Percentiles rank a stretch among this genome's conserved stretches.
Conservation (phyloP, 2,329 filamentous ascomycete genomes). For the Colletotrichum sp. region DNA sequence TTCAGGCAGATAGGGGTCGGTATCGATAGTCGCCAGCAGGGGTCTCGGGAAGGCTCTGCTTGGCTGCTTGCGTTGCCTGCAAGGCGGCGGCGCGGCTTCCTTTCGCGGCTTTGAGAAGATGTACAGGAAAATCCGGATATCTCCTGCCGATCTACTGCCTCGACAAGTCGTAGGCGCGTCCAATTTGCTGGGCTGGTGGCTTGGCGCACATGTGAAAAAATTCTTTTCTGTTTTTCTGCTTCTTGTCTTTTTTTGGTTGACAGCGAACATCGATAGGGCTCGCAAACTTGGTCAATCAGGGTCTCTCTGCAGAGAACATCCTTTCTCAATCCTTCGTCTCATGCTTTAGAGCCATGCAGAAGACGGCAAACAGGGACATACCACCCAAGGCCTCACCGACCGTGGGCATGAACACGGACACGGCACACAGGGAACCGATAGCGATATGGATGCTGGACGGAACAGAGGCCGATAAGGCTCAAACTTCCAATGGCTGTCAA, state of each 20-base stretch:
- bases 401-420: background rate
- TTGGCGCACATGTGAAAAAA: constrained; percentile 20
- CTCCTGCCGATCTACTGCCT: constrained; percentile 13
- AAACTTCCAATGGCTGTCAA: background rate
- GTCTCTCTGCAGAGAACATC: background rate
- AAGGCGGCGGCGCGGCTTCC: background rate
- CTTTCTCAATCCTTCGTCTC: background rate
- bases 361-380: background rate
- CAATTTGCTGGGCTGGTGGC: background rate
- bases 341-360: background rate
- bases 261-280: background rate
- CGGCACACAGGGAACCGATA: background rate
- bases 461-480: background rate
- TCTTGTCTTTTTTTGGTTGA: background rate
- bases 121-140: constrained; percentile 4
- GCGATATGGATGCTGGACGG: background rate
- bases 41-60: background rate
- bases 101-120: background rate
- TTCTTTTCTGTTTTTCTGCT: background rate
- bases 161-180: background rate
- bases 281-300: background rate
- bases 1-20: background rate
- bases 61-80: background rate
- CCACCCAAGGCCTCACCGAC: background rate
- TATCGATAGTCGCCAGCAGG: constrained; percentile 6